Conservation (phyloP, 1,139 yeast genomes). For the Debaryomycetaceae sp. region DNA sequence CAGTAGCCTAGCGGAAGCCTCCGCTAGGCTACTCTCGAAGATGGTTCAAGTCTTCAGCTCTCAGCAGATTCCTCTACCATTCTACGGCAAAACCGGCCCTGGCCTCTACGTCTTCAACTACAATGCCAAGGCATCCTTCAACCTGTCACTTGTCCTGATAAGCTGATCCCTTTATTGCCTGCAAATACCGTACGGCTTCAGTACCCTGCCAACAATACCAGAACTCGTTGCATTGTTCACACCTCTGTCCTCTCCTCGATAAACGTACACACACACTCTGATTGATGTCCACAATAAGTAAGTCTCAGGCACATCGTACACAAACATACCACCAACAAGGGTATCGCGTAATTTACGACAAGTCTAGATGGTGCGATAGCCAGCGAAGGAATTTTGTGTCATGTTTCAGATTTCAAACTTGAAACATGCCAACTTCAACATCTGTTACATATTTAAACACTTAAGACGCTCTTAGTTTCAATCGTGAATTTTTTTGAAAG, state of each 20-base stretch:
- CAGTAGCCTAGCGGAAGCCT: too few relatives aligned
- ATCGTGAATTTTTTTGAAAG: slow-evolving; percentile 3
- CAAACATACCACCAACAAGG: background rate
- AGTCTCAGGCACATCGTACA: background rate
- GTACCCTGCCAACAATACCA: background rate
- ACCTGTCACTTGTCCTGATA: background rate
- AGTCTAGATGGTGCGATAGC: background rate
- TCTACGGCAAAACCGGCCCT: too few relatives aligned
- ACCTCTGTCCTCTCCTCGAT: background rate
- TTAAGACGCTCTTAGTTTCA: slow-evolving; percentile 2
- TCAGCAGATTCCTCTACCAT: too few relatives aligned
- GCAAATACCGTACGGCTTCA: background rate
- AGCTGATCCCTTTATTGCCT: background rate
- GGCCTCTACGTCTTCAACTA: too few relatives aligned
- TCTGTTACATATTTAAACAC: slow-evolving; percentile 3
- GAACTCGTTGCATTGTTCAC: background rate
- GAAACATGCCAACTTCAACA: slow-evolving; percentile 13
- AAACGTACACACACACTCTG: background rate
- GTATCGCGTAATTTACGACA: background rate
- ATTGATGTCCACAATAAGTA: background rate
- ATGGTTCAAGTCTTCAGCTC: too few relatives aligned
- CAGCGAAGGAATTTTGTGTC: slow-evolving; percentile 9
- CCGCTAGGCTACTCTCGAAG: too few relatives aligned
- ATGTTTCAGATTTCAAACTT: slow-evolving; percentile 18
- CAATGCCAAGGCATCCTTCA: too few relatives aligned